Base-by-base conservation (phyloP, 225 moss, liverwort and hornwort species). In the Straminergon stramineum region DNA sequence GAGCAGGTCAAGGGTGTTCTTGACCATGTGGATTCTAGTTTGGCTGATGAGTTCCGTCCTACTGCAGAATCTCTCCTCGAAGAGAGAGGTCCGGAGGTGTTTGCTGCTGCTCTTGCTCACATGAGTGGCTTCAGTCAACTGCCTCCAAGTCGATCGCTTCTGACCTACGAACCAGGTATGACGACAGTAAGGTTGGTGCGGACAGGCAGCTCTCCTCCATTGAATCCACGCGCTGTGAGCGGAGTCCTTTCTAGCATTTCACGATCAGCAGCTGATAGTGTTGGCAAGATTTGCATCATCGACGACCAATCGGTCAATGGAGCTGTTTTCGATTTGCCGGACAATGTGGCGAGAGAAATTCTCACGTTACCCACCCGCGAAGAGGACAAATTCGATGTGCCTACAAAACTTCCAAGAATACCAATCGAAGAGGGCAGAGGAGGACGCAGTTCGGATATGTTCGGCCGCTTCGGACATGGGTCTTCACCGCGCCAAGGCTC, bases 71-170 rank as follows among this genome's bases (percentile, higher is more conserved):
- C 88, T 75, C 90, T 99, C 21, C 90, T 99, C 63, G 92, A 93
- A 90, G 91, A 93, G 81, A 94, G 83, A 69, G 99, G 99, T n/a
- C 90, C 97, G 13, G 86, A 90, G 74, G 97, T 93, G 30, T 91
- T 99, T 43, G 99, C 97, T 84, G 99, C 99, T 30, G 99, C 99
- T 28, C 96, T 99, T 94, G 99, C 99, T 41, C 95, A 99, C 87
- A 56, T 99, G 92, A 99, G 99, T 90, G 99, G 97, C 73, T 99
- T 97, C 92, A 97, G 94, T 86, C 99, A 96, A 86, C 94, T 96
- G 78, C 99, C 97, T 81, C 93, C 97, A 41, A 95, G 92, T 82
- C 96, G 99, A 58, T 99, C 99, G 77, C 90, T 99, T 32, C 90
- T 99, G 79, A 95, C 94, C 27, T 95, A 96, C 74, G 97, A 99